Evolutionary conservation across 345 rosid genomes (phyloP).

Genomic region (Trapa bicornis): DNA sequence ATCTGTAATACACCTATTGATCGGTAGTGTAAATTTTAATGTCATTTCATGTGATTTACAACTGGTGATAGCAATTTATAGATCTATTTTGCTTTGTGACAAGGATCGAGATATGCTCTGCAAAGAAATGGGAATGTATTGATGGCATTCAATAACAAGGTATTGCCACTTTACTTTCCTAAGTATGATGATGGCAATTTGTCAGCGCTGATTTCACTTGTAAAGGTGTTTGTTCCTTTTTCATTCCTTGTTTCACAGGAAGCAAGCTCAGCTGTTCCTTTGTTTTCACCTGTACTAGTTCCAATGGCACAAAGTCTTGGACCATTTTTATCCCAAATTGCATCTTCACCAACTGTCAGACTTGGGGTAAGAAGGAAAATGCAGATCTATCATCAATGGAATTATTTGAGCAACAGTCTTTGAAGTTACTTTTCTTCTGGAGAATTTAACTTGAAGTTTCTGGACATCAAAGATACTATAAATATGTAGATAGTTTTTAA

Average conservation of each 20-base stretch:
- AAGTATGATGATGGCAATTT: not conserved
- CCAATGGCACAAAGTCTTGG: constrained; percentile 93
- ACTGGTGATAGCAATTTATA: constrained; percentile 11
- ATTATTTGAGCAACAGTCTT: not conserved
- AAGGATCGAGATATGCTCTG: constrained; percentile 93
- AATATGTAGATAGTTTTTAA: too few species aligned
- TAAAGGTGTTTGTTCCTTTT: not conserved
- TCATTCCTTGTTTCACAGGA: constrained; percentile 35
- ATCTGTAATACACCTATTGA: constrained; percentile 87
- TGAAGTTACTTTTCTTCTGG: not conserved
- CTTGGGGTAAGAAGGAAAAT: constrained; percentile 52
- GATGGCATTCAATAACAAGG: constrained; percentile 97
- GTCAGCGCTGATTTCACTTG: too few species aligned
- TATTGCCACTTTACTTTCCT: constrained; percentile 11
- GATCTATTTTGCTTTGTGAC: constrained; percentile 11
- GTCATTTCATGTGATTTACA: not conserved
- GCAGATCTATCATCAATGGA: not conserved
- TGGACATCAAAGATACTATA: too few species aligned
- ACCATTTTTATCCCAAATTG: constrained; percentile 67
- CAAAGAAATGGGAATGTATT: constrained; percentile 75
- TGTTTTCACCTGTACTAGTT: constrained; percentile 89
- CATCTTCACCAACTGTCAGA: constrained; percentile 66
- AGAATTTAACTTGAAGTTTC: too few species aligned
- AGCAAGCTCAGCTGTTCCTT: constrained; percentile 77
- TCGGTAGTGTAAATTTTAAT: constrained; percentile 34